Percentiles rank a stretch among this genome's conserved stretches.
These are phyloP conservation scores for Chrysophaeum taylorii DNA, from an alignment of 352 stramenopile genomes.

Conservation along the genomic window DNA sequence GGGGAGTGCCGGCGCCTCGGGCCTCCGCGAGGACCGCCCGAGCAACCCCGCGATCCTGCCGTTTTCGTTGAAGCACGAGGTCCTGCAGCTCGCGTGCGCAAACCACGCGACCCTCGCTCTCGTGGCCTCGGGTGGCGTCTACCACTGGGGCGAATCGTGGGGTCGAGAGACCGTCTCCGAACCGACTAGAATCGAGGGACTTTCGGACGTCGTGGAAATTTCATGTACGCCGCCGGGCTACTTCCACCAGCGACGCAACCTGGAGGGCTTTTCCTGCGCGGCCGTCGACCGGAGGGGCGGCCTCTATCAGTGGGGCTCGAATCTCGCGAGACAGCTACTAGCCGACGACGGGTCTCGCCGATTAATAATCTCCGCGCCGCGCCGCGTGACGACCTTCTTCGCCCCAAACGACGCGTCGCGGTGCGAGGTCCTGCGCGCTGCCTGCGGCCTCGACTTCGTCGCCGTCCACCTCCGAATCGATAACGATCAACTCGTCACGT, in stretches of 20 bases:
- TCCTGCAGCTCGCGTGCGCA: background rate
- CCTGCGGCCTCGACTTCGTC: background rate
- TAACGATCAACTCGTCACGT: background rate
- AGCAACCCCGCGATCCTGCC: background rate
- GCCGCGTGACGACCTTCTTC: background rate
- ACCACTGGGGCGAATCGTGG: background rate
- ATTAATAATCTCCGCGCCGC: no score
- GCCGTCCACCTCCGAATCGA: background rate
- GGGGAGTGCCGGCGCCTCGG: background rate
- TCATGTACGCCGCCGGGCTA: conserved; percentile 6
- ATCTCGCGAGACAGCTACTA: no score
- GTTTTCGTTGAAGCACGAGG: background rate
- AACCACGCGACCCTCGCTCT: conserved; percentile 1
- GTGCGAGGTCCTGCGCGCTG: no score
- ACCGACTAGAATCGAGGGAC: background rate
- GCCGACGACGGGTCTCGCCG: no score
- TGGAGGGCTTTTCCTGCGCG: background rate
- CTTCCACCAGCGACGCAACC: background rate
- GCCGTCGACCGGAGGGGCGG: background rate
- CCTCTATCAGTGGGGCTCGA: background rate
- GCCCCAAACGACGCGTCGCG: background rate
- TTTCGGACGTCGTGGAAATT: background rate
- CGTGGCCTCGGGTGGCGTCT: background rate
- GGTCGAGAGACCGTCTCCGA: background rate
- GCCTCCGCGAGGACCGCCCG: background rate